These are phyloP conservation scores for Epichloe brachyelytri DNA, from an alignment of 2,329 filamentous ascomycete species.

Conservation along the genomic window DNA sequence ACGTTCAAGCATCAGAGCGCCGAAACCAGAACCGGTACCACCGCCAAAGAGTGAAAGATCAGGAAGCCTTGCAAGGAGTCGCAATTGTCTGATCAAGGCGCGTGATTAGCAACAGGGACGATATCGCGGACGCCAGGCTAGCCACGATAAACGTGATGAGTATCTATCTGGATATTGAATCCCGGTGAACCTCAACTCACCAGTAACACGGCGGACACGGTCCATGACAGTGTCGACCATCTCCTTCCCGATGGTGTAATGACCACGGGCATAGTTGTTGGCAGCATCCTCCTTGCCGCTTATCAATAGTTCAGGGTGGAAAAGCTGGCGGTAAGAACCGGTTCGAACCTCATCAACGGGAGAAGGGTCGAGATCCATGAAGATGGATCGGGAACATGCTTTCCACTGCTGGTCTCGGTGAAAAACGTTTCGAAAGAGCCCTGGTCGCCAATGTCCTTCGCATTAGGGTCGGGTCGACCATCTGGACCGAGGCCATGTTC, in stretches of 20 bases:
- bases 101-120: slow-evolving; percentile 9
- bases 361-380: slow-evolving; percentile 60
- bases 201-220: slow-evolving; percentile 54
- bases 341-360: slow-evolving; percentile 64
- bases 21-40: slow-evolving; percentile 61
- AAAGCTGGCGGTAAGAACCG: slow-evolving; percentile 53
- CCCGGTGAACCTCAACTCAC: slow-evolving; percentile 27
- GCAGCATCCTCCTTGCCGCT: slow-evolving; percentile 66
- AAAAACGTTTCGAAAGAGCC: slow-evolving; percentile 64
- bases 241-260: slow-evolving; percentile 68
- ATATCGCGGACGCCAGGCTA: neutral
- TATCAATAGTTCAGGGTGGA: slow-evolving; percentile 60
- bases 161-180: neutral
- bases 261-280: slow-evolving; percentile 66
- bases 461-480: slow-evolving; percentile 49
- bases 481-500: slow-evolving; percentile 57
- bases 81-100: slow-evolving; percentile 48
- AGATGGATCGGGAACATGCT: slow-evolving; percentile 60
- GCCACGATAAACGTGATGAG: neutral
- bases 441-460: slow-evolving; percentile 44
- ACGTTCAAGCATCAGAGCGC: slow-evolving; percentile 58
- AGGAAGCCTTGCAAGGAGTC: slow-evolving; percentile 60
- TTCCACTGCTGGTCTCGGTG: slow-evolving; percentile 57
- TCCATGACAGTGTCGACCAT: slow-evolving; percentile 60
- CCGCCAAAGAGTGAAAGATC: slow-evolving; percentile 63